Conservation (phyloP, 495 filamentous ascomycete genomes). For the Ramalina intermedia region DNA sequence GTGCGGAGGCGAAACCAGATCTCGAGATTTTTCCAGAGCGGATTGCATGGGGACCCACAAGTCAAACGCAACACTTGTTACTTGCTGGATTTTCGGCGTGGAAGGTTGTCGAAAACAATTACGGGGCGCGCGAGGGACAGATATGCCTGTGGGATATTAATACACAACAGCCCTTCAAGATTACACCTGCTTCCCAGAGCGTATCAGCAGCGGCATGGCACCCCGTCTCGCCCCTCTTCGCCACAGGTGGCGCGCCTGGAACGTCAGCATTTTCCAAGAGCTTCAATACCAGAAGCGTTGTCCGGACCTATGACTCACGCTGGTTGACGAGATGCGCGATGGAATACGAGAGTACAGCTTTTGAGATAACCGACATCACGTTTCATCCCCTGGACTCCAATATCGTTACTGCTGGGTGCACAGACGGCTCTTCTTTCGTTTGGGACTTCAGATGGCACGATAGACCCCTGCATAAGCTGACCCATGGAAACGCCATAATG, state of each 20-base stretch:
- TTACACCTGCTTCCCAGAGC: slow-evolving; percentile 44
- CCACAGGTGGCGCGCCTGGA: slow-evolving; percentile 49
- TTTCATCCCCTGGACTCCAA: slow-evolving; percentile 30
- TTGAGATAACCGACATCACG: slow-evolving; percentile 78
- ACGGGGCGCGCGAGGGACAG: slow-evolving; percentile 47
- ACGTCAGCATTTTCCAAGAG: slow-evolving; percentile 24
- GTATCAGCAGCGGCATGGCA: slow-evolving; percentile 76
- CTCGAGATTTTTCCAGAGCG: slow-evolving; percentile 53
- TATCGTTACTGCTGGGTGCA: slow-evolving; percentile 72
- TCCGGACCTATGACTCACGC: slow-evolving; percentile 37
- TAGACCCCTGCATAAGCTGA: slow-evolving; percentile 46
- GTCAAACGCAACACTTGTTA: slow-evolving; percentile 39
- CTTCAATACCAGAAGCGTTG: slow-evolving; percentile 28
- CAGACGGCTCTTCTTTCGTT: slow-evolving; percentile 66
- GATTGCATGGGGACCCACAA: slow-evolving; percentile 52
- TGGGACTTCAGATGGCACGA: slow-evolving; percentile 58
- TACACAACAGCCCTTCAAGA: slow-evolving; percentile 29
- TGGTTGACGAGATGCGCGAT: slow-evolving; percentile 14
- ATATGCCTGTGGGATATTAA: slow-evolving; percentile 56
- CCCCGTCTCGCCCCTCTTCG: slow-evolving; percentile 40
- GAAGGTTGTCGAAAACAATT: slow-evolving; percentile 22
- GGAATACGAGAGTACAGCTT: slow-evolving; percentile 55
- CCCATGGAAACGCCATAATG: slow-evolving; percentile 54
- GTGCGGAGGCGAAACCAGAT: slow-evolving; percentile 30
- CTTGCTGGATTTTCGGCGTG: slow-evolving; percentile 65